Evolutionary conservation across 2,329 filamentous ascomycete genomes (phyloP).

Genomic region (Periglandula ipomoeae): DNA sequence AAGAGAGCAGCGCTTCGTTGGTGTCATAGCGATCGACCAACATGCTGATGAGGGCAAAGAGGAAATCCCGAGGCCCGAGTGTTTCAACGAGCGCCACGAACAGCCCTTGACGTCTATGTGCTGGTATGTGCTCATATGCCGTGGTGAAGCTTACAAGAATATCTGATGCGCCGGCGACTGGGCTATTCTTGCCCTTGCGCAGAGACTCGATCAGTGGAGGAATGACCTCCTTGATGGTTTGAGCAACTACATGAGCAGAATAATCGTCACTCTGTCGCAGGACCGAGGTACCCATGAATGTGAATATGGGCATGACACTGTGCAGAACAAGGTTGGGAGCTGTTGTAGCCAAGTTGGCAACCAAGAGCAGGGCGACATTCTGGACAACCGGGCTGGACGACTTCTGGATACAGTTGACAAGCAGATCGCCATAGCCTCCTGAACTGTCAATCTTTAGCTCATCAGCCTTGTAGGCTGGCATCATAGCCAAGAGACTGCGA

Average conservation of each 20-base stretch:
- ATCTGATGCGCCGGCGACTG: constrained; percentile 75
- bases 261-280: constrained; percentile 93
- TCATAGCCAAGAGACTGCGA: constrained; percentile 72
- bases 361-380: constrained; percentile 78
- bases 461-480: constrained; percentile 62
- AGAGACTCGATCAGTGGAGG: constrained; percentile 83
- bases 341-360: constrained; percentile 77
- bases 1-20: constrained; percentile 64
- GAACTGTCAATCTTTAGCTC: constrained; percentile 64
- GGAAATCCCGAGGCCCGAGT: constrained; percentile 74
- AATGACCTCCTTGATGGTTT: constrained; percentile 89
- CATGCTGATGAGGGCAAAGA: constrained; percentile 82
- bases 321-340: constrained; percentile 88
- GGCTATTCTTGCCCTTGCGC: constrained; percentile 66
- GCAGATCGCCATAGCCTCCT: constrained; percentile 75
- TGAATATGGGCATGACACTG: constrained; percentile 98
- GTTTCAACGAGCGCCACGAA: constrained; percentile 82
- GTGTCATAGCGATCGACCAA: constrained; percentile 80
- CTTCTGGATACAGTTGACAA: constrained; percentile 89
- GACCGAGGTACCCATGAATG: constrained; percentile 90
- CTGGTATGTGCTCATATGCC: constrained; percentile 91
- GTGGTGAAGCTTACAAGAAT: constrained; percentile 93
- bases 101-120: constrained; percentile 70
- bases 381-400: constrained; percentile 90
- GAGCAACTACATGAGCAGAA: constrained; percentile 90